A percentile compares a stretch with the other conserved stretches of the same genome.
Evolutionary conservation across 1,284 basidiomycete genomes (phyloP).

Genomic region (Heterobasidion occidentale): DNA sequence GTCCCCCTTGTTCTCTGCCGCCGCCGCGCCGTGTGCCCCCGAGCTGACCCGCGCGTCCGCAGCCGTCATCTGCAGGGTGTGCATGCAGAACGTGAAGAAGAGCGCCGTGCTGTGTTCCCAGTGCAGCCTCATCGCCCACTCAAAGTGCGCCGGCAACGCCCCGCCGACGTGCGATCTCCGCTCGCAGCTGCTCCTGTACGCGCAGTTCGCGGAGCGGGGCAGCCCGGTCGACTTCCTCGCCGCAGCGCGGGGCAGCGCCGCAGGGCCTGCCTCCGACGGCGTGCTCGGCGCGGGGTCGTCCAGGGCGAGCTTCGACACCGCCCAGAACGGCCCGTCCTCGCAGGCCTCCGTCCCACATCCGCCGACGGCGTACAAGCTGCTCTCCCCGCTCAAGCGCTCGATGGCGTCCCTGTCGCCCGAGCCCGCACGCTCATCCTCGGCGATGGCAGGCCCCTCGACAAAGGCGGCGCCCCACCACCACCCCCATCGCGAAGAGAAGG

Average conservation of each 20-base stretch:
- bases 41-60: background rate
- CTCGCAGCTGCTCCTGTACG: constrained; percentile 63
- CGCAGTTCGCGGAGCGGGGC: constrained; percentile 63
- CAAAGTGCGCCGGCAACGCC: constrained; percentile 69
- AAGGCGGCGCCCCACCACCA: constrained; percentile 4
- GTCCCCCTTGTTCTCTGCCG: constrained; percentile 18
- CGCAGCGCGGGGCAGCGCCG: constrained; percentile 21
- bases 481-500: constrained; percentile 3
- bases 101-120: constrained; percentile 83
- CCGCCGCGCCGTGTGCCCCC: background rate
- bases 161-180: constrained; percentile 80
- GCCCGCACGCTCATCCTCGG: constrained; percentile 15
- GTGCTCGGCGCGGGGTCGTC: constrained; percentile 32
- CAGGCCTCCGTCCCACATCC: constrained; percentile 28
- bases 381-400: constrained; percentile 57
- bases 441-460: constrained; percentile 3
- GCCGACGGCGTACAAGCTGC: constrained; percentile 56
- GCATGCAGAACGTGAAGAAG: constrained; percentile 75
- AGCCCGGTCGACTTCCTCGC: constrained; percentile 40
- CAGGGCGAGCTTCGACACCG: constrained; percentile 41
- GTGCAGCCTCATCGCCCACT: constrained; percentile 85
- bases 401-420: constrained; percentile 31
- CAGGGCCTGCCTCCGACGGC: constrained; percentile 35
- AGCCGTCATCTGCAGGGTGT: constrained; percentile 88
- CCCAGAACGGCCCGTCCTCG: constrained; percentile 21